Base-by-base conservation (phyloP, 345 rosid species). In the Xanthoceras sorbifolium region DNA sequence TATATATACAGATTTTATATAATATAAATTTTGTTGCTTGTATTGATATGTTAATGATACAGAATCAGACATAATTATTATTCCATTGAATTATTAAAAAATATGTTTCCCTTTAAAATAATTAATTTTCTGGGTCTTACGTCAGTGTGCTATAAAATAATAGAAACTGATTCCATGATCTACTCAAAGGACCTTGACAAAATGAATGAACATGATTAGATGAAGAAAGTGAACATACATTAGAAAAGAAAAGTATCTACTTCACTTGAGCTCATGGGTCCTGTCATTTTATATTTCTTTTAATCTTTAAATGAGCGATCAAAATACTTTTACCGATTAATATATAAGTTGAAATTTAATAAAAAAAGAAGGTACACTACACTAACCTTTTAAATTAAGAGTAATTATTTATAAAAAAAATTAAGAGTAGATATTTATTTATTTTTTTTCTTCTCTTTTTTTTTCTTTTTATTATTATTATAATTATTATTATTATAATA, bases 231-330 rank as follows among this genome's bases (percentile, higher is more conserved):
- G 22, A 26, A 69, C 42, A 36, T 9, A 66, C 3, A 18, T 6
- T 4, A 66, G 62, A 46, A 71, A 79, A 60, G 38, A 78, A 71
- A 64, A 62, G 79, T 78, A 69, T 79, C 80, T 20, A 67, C 79
- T 46, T 75, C 48, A 75, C 20, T 26, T 76, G 61, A 71, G 71
- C 52, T 66, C 34, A 66, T 75, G 50, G 72, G 70, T 40, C 60
- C 60, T 54, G 12, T 71, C 70, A 61, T n/a, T n/a, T n/a, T n/a
- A n/a, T n/a, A n/a, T n/a, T n/a, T n/a, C n/a, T n/a, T n/a, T n/a
- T n/a, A n/a, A n/a, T n/a, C n/a, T n/a, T n/a, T n/a, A n/a, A n/a
- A n/a, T n/a, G n/a, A n/a, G n/a, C n/a, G n/a, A n/a, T n/a, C n/a
- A n/a, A n/a, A n/a, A n/a, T n/a, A n/a, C n/a, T n/a, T n/a, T n/a